Percentiles rank a stretch among this genome's conserved stretches.
phyloP scores from a whole-genome alignment of 139 green algal species.

The Chlorella sp. region DNA sequence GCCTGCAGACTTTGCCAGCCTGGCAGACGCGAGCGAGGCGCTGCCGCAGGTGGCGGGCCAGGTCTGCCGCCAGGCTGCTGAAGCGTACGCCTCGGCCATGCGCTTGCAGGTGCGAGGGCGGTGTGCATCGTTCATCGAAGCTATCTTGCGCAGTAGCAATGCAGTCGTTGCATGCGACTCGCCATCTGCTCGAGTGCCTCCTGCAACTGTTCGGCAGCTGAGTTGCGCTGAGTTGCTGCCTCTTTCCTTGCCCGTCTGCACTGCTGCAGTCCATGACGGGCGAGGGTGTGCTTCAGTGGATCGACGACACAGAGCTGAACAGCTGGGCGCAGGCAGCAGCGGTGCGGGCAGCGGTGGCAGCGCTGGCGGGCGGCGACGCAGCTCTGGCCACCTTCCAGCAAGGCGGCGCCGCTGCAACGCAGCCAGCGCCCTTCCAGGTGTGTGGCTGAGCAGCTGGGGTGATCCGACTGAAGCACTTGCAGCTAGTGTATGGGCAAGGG shows the following conservation, averaged over 20 bases:
- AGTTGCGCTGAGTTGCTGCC: too few relatives aligned
- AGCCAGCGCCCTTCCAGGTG: neutral
- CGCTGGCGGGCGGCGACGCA: neutral
- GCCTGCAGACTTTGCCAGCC: conserved; percentile 21
- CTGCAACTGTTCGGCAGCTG: too few relatives aligned
- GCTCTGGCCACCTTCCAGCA: conserved; percentile 6
- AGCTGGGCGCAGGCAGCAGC: conserved; percentile 51
- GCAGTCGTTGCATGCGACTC: too few relatives aligned
- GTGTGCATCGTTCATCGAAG: neutral
- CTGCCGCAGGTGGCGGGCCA: conserved; percentile 20
- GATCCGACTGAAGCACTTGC: too few relatives aligned
- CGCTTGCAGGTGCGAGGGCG: conserved; percentile 40
- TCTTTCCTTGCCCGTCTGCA: neutral
- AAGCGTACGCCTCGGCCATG: conserved; percentile 43
- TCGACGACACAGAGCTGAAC: conserved; percentile 56
- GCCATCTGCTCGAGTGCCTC: too few relatives aligned
- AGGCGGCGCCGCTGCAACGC: neutral
- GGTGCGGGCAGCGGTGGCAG: neutral
- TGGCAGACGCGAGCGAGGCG: conserved; percentile 8
- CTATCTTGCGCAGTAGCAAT: neutral
- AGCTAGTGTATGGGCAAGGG: too few relatives aligned
- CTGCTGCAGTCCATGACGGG: conserved; percentile 45
- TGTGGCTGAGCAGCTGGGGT: neutral
- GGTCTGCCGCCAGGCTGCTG: neutral
- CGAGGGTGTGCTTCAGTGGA: conserved; percentile 54